phyloP scores from a whole-genome alignment of 352 stramenopile species.

The Labyrinthula sp. region DNA sequence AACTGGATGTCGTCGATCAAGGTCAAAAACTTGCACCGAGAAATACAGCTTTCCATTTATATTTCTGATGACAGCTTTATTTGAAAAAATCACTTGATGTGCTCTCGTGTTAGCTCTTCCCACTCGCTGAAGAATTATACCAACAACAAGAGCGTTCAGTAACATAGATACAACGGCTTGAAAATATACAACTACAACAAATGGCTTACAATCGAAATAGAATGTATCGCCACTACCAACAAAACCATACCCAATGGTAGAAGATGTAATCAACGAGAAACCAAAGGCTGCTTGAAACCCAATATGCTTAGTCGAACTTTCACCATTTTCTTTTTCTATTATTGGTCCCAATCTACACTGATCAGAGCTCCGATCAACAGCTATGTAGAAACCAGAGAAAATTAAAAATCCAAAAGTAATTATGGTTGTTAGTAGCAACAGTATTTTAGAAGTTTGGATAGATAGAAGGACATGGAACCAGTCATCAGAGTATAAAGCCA shows the following conservation, averaged over 20 bases:
- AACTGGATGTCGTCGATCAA: slow-evolving; percentile 37
- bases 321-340: no score
- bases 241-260: slow-evolving; percentile 42
- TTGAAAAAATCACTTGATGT: slow-evolving; percentile 40
- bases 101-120: slow-evolving; percentile 34
- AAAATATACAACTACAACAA: slow-evolving; percentile 41
- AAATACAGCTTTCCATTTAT: slow-evolving; percentile 34
- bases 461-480: slow-evolving; percentile 45
- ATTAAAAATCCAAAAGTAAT: slow-evolving; percentile 40
- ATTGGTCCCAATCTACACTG: slow-evolving; percentile 41
- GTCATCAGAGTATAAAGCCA: slow-evolving; percentile 35
- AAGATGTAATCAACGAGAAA: slow-evolving; percentile 43
- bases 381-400: slow-evolving; percentile 38
- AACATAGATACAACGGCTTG: slow-evolving; percentile 44
- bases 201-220: slow-evolving; percentile 33
- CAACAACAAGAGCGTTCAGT: slow-evolving; percentile 44
- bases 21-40: slow-evolving; percentile 37
- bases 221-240: slow-evolving; percentile 30
- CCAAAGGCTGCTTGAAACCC: slow-evolving; percentile 38
- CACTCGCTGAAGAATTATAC: slow-evolving; percentile 40
- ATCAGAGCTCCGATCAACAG: slow-evolving; percentile 32
- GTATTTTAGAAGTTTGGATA: slow-evolving; percentile 27
- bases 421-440: slow-evolving; percentile 34
- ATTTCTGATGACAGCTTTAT: slow-evolving; percentile 38
- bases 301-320: slow-evolving; percentile 28